A percentile compares a stretch with the other conserved stretches of the same genome.
These are phyloP conservation scores for Adansonia madagascariensis DNA, from an alignment of 441 rosid species.

Conservation along the genomic window DNA sequence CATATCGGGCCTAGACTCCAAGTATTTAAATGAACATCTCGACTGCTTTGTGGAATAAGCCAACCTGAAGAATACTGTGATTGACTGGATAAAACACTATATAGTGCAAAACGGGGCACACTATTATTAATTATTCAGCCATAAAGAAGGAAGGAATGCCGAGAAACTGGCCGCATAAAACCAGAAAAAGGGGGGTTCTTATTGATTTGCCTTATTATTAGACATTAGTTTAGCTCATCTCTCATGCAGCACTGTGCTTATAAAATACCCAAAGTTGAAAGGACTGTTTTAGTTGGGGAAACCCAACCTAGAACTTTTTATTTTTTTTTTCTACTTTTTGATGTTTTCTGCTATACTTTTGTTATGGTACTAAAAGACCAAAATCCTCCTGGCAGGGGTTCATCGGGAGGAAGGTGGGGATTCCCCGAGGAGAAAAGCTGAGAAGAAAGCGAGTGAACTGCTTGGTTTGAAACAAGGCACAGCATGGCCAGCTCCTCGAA, in stretches of 20 bases:
- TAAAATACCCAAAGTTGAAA: neutral
- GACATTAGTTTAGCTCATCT: neutral
- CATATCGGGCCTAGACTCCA: no score
- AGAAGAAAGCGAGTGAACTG: constrained; percentile 76
- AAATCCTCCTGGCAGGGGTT: constrained; percentile 7
- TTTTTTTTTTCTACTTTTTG: neutral
- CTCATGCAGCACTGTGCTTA: neutral
- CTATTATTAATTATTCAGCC: neutral
- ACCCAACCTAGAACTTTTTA: neutral
- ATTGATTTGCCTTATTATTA: neutral
- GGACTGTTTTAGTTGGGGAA: neutral
- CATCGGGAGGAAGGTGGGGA: constrained; percentile 56
- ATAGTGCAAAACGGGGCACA: neutral
- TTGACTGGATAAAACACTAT: neutral
- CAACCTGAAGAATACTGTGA: neutral
- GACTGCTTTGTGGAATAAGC: neutral
- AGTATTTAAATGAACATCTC: neutral
- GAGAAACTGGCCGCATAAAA: neutral
- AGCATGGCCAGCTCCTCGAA: constrained; percentile 97
- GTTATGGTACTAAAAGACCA: neutral
- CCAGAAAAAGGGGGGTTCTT: neutral
- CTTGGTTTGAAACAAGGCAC: constrained; percentile 90
- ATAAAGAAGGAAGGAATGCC: neutral
- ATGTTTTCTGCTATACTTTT: constrained; percentile 7
- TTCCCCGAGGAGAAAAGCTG: constrained; percentile 68